Percentiles rank a stretch among this genome's conserved stretches.
phyloP scores from a whole-genome alignment of 345 rosid species.

The Aurinia saxatilis region DNA sequence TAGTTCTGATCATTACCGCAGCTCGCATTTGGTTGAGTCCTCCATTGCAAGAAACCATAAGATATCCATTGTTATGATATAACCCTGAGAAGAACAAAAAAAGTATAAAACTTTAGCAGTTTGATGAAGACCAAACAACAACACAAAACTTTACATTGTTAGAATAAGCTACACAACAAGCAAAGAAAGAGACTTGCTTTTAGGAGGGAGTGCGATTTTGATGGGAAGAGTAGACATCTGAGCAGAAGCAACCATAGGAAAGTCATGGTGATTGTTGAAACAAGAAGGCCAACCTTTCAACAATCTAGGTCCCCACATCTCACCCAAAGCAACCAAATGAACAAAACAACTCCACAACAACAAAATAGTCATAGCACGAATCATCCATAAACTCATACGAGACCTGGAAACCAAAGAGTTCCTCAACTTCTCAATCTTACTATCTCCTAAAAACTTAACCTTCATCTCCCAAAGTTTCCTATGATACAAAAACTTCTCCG shows the following conservation, averaged over 20 bases:
- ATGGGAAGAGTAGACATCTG: slow-evolving; percentile 37
- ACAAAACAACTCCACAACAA: slow-evolving; percentile 94
- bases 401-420: slow-evolving; percentile 34
- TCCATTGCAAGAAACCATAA: slow-evolving; percentile 91
- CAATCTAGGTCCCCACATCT: slow-evolving; percentile 81
- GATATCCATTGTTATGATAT: slow-evolving; percentile 91
- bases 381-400: slow-evolving; percentile 78
- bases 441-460: slow-evolving; percentile 43
- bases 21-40: slow-evolving; percentile 96
- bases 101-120: background rate
- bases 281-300: slow-evolving; percentile 91
- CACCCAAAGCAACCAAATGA: slow-evolving; percentile 83
- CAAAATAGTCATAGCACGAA: slow-evolving; percentile 80
- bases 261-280: slow-evolving; percentile 39
- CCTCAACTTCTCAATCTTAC: slow-evolving; percentile 47
- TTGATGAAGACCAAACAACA: background rate
- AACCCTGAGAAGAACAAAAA: slow-evolving; percentile 44
- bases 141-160: background rate
- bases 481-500: slow-evolving; percentile 22
- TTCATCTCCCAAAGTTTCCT: slow-evolving; percentile 31
- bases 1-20: slow-evolving; percentile 42
- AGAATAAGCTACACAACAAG: background rate
- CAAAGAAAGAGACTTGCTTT: slow-evolving; percentile 45
- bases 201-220: slow-evolving; percentile 60
- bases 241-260: slow-evolving; percentile 25